phyloP scores from a whole-genome alignment of 139 green algal genomes.

The Micractinium sp. region DNA sequence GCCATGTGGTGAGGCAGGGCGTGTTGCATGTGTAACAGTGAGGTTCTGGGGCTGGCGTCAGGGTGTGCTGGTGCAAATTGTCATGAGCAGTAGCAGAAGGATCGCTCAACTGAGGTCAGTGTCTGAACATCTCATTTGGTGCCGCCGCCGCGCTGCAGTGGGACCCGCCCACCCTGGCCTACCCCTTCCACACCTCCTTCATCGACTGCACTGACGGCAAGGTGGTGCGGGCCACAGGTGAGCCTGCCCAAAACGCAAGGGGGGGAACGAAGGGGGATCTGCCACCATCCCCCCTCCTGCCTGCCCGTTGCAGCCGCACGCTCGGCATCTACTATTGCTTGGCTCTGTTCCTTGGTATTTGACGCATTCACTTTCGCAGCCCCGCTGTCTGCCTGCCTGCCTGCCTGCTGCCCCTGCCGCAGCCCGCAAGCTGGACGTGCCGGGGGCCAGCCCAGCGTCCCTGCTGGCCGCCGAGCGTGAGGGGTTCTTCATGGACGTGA shows the following conservation, averaged over 20 bases:
- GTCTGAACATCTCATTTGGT: not conserved
- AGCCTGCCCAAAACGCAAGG: not conserved
- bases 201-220: slow-evolving; percentile 25
- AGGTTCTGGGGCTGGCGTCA: too few relatives aligned
- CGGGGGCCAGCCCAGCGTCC: not conserved
- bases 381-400: not conserved
- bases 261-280: too few relatives aligned
- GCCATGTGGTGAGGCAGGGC: too few relatives aligned
- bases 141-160: slow-evolving; percentile 8
- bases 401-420: not conserved
- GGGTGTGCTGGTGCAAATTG: too few relatives aligned
- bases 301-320: not conserved
- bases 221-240: slow-evolving; percentile 35
- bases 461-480: slow-evolving; percentile 42
- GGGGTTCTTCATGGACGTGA: slow-evolving; percentile 61
- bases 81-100: too few relatives aligned
- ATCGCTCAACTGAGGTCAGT: slow-evolving; percentile 32
- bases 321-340: too few relatives aligned
- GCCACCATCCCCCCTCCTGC: not conserved
- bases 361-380: too few relatives aligned
- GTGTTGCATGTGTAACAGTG: too few relatives aligned
- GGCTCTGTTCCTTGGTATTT: too few relatives aligned
- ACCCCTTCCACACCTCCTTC: slow-evolving; percentile 59
- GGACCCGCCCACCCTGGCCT: slow-evolving; percentile 48
- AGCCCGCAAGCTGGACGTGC: slow-evolving; percentile 37